These are phyloP conservation scores for Epicoccum nigrum DNA, from an alignment of 2,329 filamentous ascomycete species.

Conservation along the genomic window DNA sequence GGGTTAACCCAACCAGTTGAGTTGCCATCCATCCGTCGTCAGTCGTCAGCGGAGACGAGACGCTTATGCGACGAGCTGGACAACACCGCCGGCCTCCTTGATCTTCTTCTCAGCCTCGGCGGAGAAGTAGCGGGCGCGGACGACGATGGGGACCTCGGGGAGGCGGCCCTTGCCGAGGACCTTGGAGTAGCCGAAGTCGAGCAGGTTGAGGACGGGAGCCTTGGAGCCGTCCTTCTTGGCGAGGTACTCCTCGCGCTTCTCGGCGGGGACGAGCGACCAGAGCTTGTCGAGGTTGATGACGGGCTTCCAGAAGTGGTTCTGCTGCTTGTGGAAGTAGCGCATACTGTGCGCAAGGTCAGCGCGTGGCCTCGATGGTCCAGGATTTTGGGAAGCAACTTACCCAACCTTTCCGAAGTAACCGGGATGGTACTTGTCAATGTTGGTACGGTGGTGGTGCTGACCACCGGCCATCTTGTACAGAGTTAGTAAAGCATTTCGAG, in stretches of 20 bases:
- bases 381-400: too few relatives aligned
- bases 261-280: slow-evolving; percentile 90
- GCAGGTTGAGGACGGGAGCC: slow-evolving; percentile 96
- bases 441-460: slow-evolving; percentile 96
- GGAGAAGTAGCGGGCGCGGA: slow-evolving; percentile 94
- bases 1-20: slow-evolving; percentile 14
- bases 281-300: slow-evolving; percentile 99
- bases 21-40: not conserved
- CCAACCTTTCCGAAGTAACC: slow-evolving; percentile 99
- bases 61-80: slow-evolving; percentile 89
- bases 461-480: slow-evolving; percentile 83
- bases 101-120: slow-evolving; percentile 99
- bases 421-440: slow-evolving; percentile 92
- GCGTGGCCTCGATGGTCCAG: too few relatives aligned
- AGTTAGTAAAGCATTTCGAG: too few relatives aligned
- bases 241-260: slow-evolving; percentile 93
- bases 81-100: slow-evolving; percentile 93
- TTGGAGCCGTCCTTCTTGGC: slow-evolving; percentile 85
- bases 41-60: not conserved
- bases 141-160: slow-evolving; percentile 89
- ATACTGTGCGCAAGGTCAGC: too few relatives aligned
- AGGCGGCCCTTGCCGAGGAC: slow-evolving; percentile 97
- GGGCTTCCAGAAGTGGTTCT: slow-evolving; percentile 98
- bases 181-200: slow-evolving; percentile 97
- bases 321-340: slow-evolving; percentile 77